A percentile compares a stretch with the other conserved stretches of the same genome.
These are phyloP conservation scores for Saccharomyces pastorianus DNA, from an alignment of 1,139 yeast species.

Conservation along the genomic window DNA sequence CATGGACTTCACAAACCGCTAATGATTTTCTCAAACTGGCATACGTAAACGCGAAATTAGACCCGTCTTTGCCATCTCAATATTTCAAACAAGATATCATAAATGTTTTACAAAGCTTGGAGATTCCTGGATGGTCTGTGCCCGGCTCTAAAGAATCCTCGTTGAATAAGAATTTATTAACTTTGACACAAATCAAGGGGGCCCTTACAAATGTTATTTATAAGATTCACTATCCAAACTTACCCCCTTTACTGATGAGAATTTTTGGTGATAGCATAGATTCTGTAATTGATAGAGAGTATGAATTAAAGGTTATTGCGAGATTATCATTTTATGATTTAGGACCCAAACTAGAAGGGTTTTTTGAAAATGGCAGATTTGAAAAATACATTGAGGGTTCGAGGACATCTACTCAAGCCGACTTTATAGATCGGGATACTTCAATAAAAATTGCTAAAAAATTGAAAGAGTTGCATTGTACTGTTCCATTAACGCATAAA, in stretches of 20 bases:
- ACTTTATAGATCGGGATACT: constrained; percentile 55
- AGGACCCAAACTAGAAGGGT: constrained; percentile 77
- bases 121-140: constrained; percentile 42
- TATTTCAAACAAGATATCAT: constrained; percentile 75
- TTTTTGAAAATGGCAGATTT: constrained; percentile 80
- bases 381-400: constrained; percentile 78
- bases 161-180: not conserved
- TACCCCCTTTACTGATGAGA: constrained; percentile 48
- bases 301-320: constrained; percentile 58
- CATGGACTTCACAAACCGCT: not conserved
- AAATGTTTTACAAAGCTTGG: constrained; percentile 50
- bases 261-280: constrained; percentile 86
- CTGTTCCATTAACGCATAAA: constrained; percentile 48
- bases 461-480: constrained; percentile 85
- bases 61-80: constrained; percentile 66
- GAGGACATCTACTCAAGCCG: constrained; percentile 48
- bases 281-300: constrained; percentile 69
- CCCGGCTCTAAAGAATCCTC: constrained; percentile 44
- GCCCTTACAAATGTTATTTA: constrained; percentile 84
- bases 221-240: constrained; percentile 8
- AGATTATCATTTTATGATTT: constrained; percentile 63
- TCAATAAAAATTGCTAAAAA: constrained; percentile 82
- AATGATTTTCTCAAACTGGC: constrained; percentile 12
- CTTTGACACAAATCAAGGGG: constrained; percentile 41
- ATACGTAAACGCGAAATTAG: constrained; percentile 36